A percentile compares a stretch with the other conserved stretches of the same genome.
These are phyloP conservation scores for Phanerochaete sordida DNA, from an alignment of 768 basidiomycete species.

Conservation along the genomic window DNA sequence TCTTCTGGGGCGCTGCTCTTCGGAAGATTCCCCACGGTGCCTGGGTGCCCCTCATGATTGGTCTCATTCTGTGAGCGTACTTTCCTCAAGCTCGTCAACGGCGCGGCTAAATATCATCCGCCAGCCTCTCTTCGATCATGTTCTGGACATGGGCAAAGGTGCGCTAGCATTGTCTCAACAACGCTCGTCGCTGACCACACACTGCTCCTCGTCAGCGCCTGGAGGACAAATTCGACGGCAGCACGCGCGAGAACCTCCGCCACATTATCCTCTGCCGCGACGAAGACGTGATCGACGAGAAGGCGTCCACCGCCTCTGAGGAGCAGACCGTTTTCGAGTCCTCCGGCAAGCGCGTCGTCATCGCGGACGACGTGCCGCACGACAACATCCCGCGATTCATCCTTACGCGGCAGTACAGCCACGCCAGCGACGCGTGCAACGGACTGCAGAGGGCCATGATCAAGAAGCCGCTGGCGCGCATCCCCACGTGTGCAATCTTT, in stretches of 20 bases:
- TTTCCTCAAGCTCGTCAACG: too few relatives aligned
- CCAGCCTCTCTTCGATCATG: conserved; percentile 44
- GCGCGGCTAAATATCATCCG: conserved; percentile 25
- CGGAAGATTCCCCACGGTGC: conserved; percentile 65
- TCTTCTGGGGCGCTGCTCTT: conserved; percentile 64
- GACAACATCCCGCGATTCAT: neutral
- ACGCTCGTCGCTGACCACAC: neutral
- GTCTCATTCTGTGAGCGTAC: conserved; percentile 42
- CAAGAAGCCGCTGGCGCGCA: conserved; percentile 32
- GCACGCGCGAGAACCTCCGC: conserved; percentile 49
- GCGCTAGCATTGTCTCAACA: neutral
- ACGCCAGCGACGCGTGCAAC: neutral
- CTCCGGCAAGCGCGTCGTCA: neutral
- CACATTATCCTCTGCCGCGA: conserved; percentile 41
- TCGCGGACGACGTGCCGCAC: neutral
- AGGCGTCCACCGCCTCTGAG: conserved; percentile 21
- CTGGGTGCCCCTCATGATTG: conserved; percentile 65
- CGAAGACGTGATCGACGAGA: conserved; percentile 15
- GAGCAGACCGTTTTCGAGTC: conserved; percentile 2
- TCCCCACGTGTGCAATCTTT: conserved; percentile 54
- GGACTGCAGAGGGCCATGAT: neutral
- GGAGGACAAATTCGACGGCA: conserved; percentile 59
- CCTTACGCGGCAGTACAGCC: neutral
- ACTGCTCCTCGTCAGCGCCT: conserved; percentile 30
- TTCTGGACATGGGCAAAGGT: conserved; percentile 70